Conservation (phyloP, 108 stramenopile genomes). For the Asterionellopsis glacialis region DNA sequence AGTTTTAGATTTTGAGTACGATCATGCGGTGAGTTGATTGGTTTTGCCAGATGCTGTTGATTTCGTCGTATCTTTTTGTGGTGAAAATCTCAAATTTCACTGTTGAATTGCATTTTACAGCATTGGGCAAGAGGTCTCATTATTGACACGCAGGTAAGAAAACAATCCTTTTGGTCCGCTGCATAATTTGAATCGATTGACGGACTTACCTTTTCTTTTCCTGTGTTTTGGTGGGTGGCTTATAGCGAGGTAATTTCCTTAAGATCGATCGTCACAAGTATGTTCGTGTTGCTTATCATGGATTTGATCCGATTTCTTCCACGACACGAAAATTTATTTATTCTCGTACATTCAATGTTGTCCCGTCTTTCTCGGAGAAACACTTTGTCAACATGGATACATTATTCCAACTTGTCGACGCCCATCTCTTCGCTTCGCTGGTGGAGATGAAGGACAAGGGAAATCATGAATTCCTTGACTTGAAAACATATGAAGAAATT, state of each 20-base stretch:
- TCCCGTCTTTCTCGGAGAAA: conserved; percentile 81
- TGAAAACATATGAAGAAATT: conserved; percentile 87
- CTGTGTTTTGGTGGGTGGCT: too few species aligned
- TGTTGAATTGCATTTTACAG: conserved; percentile 3
- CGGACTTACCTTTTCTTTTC: too few species aligned
- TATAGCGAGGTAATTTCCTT: conserved; percentile 81
- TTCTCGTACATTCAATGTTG: conserved; percentile 73
- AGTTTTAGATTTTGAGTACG: conserved; percentile 83
- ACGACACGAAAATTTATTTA: conserved; percentile 74
- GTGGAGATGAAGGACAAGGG: conserved; percentile 84
- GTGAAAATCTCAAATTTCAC: neutral
- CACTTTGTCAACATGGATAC: conserved; percentile 93
- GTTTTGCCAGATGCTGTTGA: neutral
- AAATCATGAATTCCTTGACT: conserved; percentile 72
- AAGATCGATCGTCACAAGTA: conserved; percentile 97
- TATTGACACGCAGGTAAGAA: conserved; percentile 74
- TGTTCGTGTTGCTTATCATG: conserved; percentile 91
- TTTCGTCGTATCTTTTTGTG: neutral
- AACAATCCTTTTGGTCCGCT: too few species aligned
- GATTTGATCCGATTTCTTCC: conserved; percentile 63
- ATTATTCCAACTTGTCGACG: conserved; percentile 86
- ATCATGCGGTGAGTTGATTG: conserved; percentile 42
- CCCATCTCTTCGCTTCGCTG: conserved; percentile 80
- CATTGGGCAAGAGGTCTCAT: conserved; percentile 86
- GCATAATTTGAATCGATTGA: too few species aligned